These are phyloP conservation scores for Acephala macrosclerotiorum DNA, from an alignment of 2,329 filamentous ascomycete genomes.

Conservation along the genomic window DNA sequence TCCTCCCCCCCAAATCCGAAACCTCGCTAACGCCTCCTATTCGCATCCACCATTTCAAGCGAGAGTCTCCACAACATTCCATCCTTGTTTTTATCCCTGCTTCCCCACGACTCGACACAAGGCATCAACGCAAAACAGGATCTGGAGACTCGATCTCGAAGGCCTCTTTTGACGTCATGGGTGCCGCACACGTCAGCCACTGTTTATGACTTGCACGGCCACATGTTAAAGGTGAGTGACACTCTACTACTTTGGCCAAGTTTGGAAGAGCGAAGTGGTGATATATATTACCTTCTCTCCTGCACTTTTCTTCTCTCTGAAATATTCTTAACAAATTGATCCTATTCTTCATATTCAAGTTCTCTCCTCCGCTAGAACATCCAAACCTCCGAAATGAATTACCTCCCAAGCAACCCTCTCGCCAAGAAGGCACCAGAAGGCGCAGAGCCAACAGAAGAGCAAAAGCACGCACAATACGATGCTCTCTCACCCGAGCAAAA, in stretches of 20 bases:
- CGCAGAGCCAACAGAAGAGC: constrained; percentile 27
- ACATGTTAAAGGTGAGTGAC: background rate
- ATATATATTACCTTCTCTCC: background rate
- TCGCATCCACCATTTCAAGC: background rate
- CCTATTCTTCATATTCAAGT: background rate
- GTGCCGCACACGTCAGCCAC: constrained; percentile 3
- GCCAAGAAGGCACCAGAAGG: background rate
- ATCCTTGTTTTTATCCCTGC: constrained; percentile 6
- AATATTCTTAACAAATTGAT: background rate
- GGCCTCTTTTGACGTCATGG: background rate
- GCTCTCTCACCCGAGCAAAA: constrained; percentile 31
- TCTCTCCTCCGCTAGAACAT: background rate
- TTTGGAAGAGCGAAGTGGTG: background rate
- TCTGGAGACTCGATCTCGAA: background rate
- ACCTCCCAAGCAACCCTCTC: background rate
- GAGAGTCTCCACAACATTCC: background rate
- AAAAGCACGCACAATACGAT: constrained; percentile 31
- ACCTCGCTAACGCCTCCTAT: constrained; percentile 9
- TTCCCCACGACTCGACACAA: background rate
- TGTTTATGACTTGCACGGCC: constrained; percentile 6
- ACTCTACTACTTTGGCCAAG: background rate
- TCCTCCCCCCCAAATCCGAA: constrained; percentile 3
- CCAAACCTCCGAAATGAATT: background rate
- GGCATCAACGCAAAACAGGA: background rate
- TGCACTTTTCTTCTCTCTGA: background rate